Evolutionary conservation across 345 rosid species (phyloP).

Genomic region (Corymbia maculata): DNA sequence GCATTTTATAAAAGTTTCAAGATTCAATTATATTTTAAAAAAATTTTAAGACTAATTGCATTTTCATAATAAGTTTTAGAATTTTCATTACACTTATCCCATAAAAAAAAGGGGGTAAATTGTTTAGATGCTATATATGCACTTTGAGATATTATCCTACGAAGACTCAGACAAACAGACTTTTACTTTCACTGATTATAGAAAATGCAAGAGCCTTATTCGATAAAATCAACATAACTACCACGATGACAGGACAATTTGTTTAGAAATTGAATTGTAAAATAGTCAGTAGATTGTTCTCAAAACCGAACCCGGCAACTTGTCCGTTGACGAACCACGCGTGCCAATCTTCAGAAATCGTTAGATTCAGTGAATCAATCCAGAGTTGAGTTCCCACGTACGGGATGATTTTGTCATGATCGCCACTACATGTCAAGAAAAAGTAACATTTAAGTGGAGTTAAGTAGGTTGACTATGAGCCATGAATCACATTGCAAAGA

Average conservation of each 20-base stretch:
- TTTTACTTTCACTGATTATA: not conserved
- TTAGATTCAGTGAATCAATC: not conserved
- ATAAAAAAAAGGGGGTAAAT: not conserved
- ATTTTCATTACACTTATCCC: too few relatives aligned
- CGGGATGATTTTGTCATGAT: not conserved
- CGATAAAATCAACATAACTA: not conserved
- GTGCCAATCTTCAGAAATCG: not conserved
- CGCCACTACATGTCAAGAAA: not conserved
- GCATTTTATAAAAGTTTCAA: too few relatives aligned
- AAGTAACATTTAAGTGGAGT: not conserved
- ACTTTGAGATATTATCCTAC: not conserved
- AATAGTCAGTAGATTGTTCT: not conserved
- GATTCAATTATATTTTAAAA: too few relatives aligned
- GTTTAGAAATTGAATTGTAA: not conserved
- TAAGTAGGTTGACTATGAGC: not conserved
- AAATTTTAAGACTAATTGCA: too few relatives aligned
- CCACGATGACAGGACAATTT: fast-evolving
- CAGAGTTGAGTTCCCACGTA: not conserved
- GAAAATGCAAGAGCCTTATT: not conserved
- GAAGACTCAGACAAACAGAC: not conserved
- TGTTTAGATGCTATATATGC: not conserved
- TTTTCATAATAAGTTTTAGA: too few relatives aligned
- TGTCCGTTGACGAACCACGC: not conserved
- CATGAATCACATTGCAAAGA: not conserved
- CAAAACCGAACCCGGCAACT: not conserved